Conservation (phyloP, 345 rosid species). For the Citrus glauca region DNA sequence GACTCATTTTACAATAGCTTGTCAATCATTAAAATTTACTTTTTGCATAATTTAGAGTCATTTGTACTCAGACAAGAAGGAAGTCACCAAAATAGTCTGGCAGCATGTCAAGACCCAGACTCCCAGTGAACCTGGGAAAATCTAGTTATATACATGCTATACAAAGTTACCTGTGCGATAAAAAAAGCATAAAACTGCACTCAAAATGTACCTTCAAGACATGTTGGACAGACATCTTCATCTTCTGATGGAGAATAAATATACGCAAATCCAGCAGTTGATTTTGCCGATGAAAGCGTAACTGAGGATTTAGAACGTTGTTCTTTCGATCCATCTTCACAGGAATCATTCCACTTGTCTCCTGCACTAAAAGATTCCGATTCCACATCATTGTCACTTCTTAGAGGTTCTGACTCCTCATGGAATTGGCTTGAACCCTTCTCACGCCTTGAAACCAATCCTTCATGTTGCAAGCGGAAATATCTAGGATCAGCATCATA, state of each 20-base stretch:
- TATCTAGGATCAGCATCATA: constrained; percentile 77
- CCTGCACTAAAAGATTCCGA: constrained; percentile 53
- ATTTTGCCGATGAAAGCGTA: constrained; percentile 47
- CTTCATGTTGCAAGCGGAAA: constrained; percentile 50
- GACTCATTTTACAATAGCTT: not conserved
- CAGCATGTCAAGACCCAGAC: not conserved
- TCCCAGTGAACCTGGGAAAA: not conserved
- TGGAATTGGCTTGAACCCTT: constrained; percentile 83
- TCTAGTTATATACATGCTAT: not conserved
- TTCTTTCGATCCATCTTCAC: constrained; percentile 64
- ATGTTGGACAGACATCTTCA: constrained; percentile 95
- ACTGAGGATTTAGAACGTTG: constrained; percentile 45
- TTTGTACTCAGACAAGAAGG: not conserved
- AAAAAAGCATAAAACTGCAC: not conserved
- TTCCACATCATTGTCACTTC: constrained; percentile 52
- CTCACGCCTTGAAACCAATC: constrained; percentile 64
- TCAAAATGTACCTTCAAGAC: constrained; percentile 78
- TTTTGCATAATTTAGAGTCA: not conserved
- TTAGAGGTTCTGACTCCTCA: constrained; percentile 84
- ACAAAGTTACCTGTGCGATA: not conserved
- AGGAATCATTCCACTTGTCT: constrained; percentile 62
- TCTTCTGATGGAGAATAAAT: constrained; percentile 63
- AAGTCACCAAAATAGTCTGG: not conserved
- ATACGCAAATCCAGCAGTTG: constrained; percentile 36
- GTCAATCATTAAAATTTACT: not conserved